Evolutionary conservation across 2,329 filamentous ascomycete species (phyloP).

Genomic region (Penicillium sclerotigenum): DNA sequence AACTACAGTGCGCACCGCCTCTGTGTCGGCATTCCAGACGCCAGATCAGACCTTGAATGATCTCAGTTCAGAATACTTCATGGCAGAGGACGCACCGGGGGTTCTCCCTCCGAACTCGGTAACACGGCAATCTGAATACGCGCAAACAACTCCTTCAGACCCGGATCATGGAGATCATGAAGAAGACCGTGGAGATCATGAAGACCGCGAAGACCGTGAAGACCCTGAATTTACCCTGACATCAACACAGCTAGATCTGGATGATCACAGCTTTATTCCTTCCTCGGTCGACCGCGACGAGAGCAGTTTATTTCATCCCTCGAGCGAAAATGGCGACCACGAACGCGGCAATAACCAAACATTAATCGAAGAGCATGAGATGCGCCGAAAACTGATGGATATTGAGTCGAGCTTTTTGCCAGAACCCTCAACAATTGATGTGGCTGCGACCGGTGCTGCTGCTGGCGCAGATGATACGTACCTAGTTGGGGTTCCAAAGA

Average conservation of each 20-base stretch:
- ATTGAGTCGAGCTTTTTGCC: constrained; percentile 63
- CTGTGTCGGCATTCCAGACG: constrained; percentile 28
- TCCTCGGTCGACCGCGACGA: constrained; percentile 36
- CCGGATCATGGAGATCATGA: constrained; percentile 14
- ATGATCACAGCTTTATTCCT: constrained; percentile 31
- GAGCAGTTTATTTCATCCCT: constrained; percentile 31
- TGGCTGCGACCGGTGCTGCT: constrained; percentile 27
- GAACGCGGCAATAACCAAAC: constrained; percentile 41
- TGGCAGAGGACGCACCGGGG: constrained; percentile 32
- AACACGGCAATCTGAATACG: constrained; percentile 6
- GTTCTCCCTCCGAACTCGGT: constrained; percentile 21
- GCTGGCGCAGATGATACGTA: constrained; percentile 45
- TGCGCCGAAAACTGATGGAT: constrained; percentile 59
- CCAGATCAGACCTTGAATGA: constrained; percentile 33
- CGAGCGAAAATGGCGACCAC: constrained; percentile 33
- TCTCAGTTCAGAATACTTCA: constrained; percentile 29
- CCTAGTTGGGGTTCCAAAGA: constrained; percentile 38
- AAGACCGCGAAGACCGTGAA: constrained; percentile 13
- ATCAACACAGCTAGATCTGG: constrained; percentile 20
- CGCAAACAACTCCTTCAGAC: constrained; percentile 7
- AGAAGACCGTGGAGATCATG: constrained; percentile 15
- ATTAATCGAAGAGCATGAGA: constrained; percentile 55
- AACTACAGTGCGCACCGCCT: constrained; percentile 19
- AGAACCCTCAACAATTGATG: constrained; percentile 48
- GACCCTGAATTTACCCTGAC: constrained; percentile 19